phyloP scores from a whole-genome alignment of 371 early-diverging fungal genomes.

The Apophysomyces ossiformis region DNA sequence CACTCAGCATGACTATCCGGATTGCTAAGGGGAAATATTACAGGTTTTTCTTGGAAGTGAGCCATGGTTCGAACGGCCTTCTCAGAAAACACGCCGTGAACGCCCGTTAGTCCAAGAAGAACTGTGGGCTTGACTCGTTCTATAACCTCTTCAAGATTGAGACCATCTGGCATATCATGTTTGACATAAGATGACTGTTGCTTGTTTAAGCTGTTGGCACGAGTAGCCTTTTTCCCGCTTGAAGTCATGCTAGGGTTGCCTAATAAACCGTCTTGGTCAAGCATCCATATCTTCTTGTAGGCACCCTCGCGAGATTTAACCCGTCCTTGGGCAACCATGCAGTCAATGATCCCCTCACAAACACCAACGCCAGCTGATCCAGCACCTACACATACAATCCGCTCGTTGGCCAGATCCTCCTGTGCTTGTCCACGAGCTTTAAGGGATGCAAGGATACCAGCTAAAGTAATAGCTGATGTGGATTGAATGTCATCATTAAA shows the following conservation, averaged over 20 bases:
- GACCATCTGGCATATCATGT: slow-evolving; percentile 54
- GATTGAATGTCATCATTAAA: slow-evolving; percentile 78
- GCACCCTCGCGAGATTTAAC: slow-evolving; percentile 63
- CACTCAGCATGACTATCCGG: slow-evolving; percentile 71
- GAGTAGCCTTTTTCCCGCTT: background rate
- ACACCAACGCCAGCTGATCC: slow-evolving; percentile 75
- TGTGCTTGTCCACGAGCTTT: slow-evolving; percentile 55
- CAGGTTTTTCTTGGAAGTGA: slow-evolving; percentile 59
- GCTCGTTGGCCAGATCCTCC: slow-evolving; percentile 46
- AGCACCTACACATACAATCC: slow-evolving; percentile 69
- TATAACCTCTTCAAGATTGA: slow-evolving; percentile 59
- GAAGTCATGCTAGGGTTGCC: slow-evolving; percentile 47
- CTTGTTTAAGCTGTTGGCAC: slow-evolving; percentile 40
- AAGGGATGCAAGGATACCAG: slow-evolving; percentile 63
- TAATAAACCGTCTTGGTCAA: slow-evolving; percentile 60
- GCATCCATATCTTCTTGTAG: slow-evolving; percentile 59
- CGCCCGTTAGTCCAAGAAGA: slow-evolving; percentile 63
- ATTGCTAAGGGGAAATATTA: slow-evolving; percentile 69
- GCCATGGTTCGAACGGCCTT: slow-evolving; percentile 64
- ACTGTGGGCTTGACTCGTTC: slow-evolving; percentile 65
- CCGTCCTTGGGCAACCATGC: slow-evolving; percentile 63
- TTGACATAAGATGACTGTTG: slow-evolving; percentile 61
- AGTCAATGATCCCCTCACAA: slow-evolving; percentile 67
- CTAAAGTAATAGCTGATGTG: slow-evolving; percentile 65
- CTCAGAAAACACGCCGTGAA: slow-evolving; percentile 63